Base-by-base conservation (phyloP, 2,329 filamentous ascomycete species). In the Bipolaris sorokiniana region DNA sequence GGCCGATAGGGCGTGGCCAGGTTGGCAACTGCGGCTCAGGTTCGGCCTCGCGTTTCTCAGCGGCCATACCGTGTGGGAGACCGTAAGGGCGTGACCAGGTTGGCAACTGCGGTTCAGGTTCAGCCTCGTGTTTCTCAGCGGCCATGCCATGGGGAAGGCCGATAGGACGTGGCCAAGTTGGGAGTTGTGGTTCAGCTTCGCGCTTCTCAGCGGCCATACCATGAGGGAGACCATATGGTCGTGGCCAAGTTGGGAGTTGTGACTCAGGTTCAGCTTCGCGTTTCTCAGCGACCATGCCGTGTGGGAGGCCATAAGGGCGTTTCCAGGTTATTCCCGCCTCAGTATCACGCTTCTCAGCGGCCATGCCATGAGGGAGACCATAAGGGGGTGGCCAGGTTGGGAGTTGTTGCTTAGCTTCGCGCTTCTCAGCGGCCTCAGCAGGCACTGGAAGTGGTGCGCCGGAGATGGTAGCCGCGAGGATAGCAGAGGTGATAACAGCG, bases 381-480 rank as follows among this genome's bases (percentile, higher is more conserved):
- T 69, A 61, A 0, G 64, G 59, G 6, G 58, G 48, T 31, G 34
- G 1, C 42, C 42, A 46, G 1, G 40, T 22, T 23, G 45, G 11
- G 3, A 47, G 34, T 6, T 57, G 42, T 5, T 56, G 26, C 7
- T 62, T 45, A 20, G 58, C 59, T 3, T 61, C 58, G 18, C 38
- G 20, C 18, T 11, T n/a, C 22, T 15, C 37, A 52, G 63, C 62
- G 50, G 31, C 48, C 45, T 48, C 53, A 22, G 53, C 56, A 38
- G 56, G 66, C 59, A 76, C 72, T 64, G 78, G 78, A 53, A 76
- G 61, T 69, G 72, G 76, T 54, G 78, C 76, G 50, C 72, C 72
- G 58, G 75, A 70, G 62, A 75, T 70, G 66, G 76, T 76, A 48
- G 76, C 76, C 50, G 77, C 77, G 47, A 83, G 58, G 48, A 80